Conservation (phyloP, 2,329 filamentous ascomycete species). For the Nothopassalora personata region DNA sequence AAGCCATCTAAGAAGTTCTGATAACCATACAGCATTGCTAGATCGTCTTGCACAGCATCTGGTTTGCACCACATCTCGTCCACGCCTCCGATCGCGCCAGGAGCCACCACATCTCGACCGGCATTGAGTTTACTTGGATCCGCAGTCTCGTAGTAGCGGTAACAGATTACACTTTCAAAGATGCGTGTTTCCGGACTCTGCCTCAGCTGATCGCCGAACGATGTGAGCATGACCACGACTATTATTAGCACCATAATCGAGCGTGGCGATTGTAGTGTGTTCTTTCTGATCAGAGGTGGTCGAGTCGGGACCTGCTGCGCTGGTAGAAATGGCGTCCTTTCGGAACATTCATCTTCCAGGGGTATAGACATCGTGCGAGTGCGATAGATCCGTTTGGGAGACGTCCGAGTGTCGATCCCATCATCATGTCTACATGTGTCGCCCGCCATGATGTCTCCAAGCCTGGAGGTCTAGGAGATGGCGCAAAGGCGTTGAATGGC, state of each 20-base stretch:
- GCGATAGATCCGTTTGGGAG: background rate
- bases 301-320: background rate
- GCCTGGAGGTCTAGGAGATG: slow-evolving; percentile 33
- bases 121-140: slow-evolving; percentile 29
- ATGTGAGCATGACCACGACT: slow-evolving; percentile 41
- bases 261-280: slow-evolving; percentile 3
- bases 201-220: slow-evolving; percentile 38
- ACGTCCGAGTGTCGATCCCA: background rate
- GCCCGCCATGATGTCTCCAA: background rate
- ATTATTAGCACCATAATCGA: slow-evolving; percentile 26
- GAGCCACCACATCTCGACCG: slow-evolving; percentile 23
- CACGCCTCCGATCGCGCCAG: slow-evolving; percentile 30
- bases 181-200: slow-evolving; percentile 46
- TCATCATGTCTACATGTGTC: background rate
- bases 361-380: background rate
- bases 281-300: slow-evolving; percentile 2
- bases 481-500: slow-evolving; percentile 25
- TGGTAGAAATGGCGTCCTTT: background rate
- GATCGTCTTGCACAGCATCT: slow-evolving; percentile 45
- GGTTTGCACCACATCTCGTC: slow-evolving; percentile 47
- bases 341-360: background rate
- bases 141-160: slow-evolving; percentile 42
- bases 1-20: slow-evolving; percentile 43
- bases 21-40: slow-evolving; percentile 51
- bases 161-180: slow-evolving; percentile 52